phyloP scores from a whole-genome alignment of 805 yeast genomes.

The Ogataea zsoltii region DNA sequence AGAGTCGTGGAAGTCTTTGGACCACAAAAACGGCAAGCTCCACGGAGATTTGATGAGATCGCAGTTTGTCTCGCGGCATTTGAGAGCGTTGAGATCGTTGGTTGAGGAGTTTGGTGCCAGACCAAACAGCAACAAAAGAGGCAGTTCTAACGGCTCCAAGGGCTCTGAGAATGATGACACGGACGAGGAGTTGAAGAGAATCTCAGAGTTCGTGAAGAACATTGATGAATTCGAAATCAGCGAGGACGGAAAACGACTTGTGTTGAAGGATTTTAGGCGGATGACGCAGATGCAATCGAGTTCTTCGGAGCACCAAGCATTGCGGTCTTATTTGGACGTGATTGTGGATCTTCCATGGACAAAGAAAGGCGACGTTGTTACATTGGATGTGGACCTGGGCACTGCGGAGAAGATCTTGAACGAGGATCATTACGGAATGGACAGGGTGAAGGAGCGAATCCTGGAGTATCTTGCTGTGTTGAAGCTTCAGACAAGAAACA shows the following conservation, averaged over 20 bases:
- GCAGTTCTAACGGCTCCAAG: background rate
- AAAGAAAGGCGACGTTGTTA: conserved; percentile 22
- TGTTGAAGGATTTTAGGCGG: conserved; percentile 54
- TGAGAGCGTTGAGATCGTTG: conserved; percentile 28
- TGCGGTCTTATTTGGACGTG: conserved; percentile 63
- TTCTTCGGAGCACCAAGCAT: conserved; percentile 63
- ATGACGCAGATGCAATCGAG: conserved; percentile 55
- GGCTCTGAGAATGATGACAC: conserved; percentile 38
- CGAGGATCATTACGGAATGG: conserved; percentile 77
- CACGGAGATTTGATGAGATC: conserved; percentile 28
- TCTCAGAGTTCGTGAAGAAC: conserved; percentile 32
- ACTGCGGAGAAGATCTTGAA: conserved; percentile 60
- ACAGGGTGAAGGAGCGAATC: conserved; percentile 70
- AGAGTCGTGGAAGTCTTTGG: conserved; percentile 34
- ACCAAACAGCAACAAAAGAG: conserved; percentile 1
- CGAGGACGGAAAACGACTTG: conserved; percentile 42
- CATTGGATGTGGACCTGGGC: conserved; percentile 46
- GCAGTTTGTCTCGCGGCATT: conserved; percentile 30
- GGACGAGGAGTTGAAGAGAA: conserved; percentile 40
- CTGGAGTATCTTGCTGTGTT: conserved; percentile 79
- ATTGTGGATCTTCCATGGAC: conserved; percentile 66
- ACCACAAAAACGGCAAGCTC: conserved; percentile 19
- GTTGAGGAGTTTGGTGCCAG: conserved; percentile 24
- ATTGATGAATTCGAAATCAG: conserved; percentile 37
- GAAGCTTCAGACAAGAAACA: conserved; percentile 45